Percentiles rank a stretch among this genome's conserved stretches.
Conservation (phyloP, 768 basidiomycete genomes). For the Mycena kentingensis region DNA sequence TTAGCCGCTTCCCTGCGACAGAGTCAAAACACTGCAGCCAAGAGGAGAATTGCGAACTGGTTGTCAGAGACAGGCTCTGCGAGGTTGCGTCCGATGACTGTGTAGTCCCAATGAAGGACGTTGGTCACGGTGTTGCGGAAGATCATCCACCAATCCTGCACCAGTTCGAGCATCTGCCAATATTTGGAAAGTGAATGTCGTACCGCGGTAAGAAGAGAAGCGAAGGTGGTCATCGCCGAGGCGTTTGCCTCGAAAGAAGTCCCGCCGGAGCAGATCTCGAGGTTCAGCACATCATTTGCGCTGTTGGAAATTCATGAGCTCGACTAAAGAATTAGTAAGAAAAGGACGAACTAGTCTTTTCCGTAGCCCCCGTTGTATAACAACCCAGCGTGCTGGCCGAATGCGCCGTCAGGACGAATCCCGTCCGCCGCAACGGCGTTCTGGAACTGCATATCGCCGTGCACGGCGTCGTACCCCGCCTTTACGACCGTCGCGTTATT, state of each 20-base stretch:
- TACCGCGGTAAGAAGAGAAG: slow-evolving; percentile 39
- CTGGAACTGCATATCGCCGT: slow-evolving; percentile 42
- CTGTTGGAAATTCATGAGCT: slow-evolving; percentile 24
- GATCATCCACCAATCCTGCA: slow-evolving; percentile 52
- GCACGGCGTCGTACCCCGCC: slow-evolving; percentile 38
- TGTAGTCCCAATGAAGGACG: slow-evolving; percentile 52
- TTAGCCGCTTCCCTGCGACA: slow-evolving; percentile 38
- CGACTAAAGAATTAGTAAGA: not conserved
- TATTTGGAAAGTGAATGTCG: slow-evolving; percentile 7
- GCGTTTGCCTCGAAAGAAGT: slow-evolving; percentile 44
- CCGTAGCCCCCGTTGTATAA: slow-evolving; percentile 47
- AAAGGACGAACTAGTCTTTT: not conserved
- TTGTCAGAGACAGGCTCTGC: slow-evolving; percentile 43
- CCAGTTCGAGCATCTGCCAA: not conserved
- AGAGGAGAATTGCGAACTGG: slow-evolving; percentile 9
- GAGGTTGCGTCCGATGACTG: slow-evolving; percentile 47
- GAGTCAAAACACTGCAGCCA: not conserved
- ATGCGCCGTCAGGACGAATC: slow-evolving; percentile 35
- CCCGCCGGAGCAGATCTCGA: slow-evolving; percentile 48
- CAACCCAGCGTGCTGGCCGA: slow-evolving; percentile 42
- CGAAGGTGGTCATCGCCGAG: slow-evolving; percentile 36
- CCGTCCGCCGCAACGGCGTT: slow-evolving; percentile 44
- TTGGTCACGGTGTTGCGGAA: slow-evolving; percentile 45
- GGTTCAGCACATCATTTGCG: slow-evolving; percentile 47
- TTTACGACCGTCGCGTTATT: slow-evolving; percentile 32